Percentiles rank a stretch among this genome's conserved stretches.
Evolutionary conservation across 2,329 filamentous ascomycete genomes (phyloP).

Genomic region (Curvularia hawaiiensis): DNA sequence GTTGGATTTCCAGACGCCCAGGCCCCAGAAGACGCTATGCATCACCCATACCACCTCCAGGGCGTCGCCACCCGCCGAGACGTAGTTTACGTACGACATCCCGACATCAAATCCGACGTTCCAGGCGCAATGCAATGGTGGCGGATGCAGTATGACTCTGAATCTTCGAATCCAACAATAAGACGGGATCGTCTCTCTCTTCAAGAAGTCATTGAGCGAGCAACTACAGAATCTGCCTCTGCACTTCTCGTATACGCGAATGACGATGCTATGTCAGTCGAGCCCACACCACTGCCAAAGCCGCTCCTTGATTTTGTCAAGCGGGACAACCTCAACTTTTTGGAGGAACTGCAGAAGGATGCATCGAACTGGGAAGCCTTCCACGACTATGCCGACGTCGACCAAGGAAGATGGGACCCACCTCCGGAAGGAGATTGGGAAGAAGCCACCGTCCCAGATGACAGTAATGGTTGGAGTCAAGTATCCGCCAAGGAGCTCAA

Average conservation of each 20-base stretch:
- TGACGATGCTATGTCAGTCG: conserved; percentile 42
- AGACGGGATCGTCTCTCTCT: conserved; percentile 51
- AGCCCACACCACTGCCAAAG: conserved; percentile 27
- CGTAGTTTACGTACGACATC: conserved; percentile 61
- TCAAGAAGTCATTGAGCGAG: conserved; percentile 60
- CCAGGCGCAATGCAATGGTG: conserved; percentile 41
- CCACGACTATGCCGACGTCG: conserved; percentile 10
- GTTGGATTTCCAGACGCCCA: conserved; percentile 26
- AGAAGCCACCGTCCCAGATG: conserved; percentile 17
- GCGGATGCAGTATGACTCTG: conserved; percentile 42
- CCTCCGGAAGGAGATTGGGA: conserved; percentile 26
- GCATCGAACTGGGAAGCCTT: conserved; percentile 22
- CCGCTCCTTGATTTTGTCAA: conserved; percentile 53
- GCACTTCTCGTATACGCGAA: conserved; percentile 66
- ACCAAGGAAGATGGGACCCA: not conserved
- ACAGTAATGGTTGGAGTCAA: conserved; percentile 27
- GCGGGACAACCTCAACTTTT: conserved; percentile 52
- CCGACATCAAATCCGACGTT: conserved; percentile 29
- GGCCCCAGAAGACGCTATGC: conserved; percentile 29
- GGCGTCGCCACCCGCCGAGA: conserved; percentile 64
- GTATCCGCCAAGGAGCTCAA: conserved; percentile 30
- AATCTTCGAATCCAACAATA: conserved; percentile 31
- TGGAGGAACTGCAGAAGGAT: conserved; percentile 35
- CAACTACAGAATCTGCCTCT: conserved; percentile 57
- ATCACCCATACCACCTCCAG: conserved; percentile 58